Percentiles rank a stretch among this genome's conserved stretches.
Evolutionary conservation across 139 green algal genomes (phyloP).

Genomic region (Closterium sp.): DNA sequence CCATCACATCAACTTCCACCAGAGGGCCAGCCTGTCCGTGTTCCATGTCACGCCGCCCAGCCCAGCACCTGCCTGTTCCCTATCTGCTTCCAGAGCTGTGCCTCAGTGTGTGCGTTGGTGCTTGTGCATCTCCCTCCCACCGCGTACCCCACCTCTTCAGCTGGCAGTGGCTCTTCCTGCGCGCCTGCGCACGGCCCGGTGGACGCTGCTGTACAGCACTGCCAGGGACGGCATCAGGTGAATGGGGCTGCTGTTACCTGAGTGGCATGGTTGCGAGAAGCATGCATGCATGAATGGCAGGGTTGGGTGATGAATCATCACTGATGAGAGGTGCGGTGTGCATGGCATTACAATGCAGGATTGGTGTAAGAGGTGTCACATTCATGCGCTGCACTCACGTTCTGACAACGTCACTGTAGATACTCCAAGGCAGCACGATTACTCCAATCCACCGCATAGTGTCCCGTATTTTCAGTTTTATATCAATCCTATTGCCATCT

Average conservation of each 20-base stretch:
- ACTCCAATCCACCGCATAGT: not conserved
- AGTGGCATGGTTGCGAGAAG: not conserved
- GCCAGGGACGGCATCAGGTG: constrained; percentile 35
- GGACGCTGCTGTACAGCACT: constrained; percentile 43
- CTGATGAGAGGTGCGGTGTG: too few relatives aligned
- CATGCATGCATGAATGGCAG: not conserved
- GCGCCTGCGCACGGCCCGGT: constrained; percentile 8
- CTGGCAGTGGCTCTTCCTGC: constrained; percentile 29
- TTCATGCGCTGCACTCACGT: not conserved
- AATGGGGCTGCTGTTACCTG: not conserved
- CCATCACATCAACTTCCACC: not conserved
- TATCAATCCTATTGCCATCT: not conserved
- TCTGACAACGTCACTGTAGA: too few relatives aligned
- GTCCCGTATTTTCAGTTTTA: too few relatives aligned
- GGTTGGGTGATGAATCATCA: not conserved
- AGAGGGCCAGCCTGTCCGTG: too few relatives aligned
- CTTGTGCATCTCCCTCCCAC: not conserved
- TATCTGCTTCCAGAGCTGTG: not conserved
- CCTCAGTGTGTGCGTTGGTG: not conserved
- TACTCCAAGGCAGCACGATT: not conserved
- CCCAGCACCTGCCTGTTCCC: not conserved
- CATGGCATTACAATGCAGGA: not conserved
- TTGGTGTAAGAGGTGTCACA: not conserved
- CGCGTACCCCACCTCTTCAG: not conserved
- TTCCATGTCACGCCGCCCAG: not conserved